These are phyloP conservation scores for Proliferodiscus dingleyae DNA, from an alignment of 2,329 filamentous ascomycete genomes.

Conservation along the genomic window DNA sequence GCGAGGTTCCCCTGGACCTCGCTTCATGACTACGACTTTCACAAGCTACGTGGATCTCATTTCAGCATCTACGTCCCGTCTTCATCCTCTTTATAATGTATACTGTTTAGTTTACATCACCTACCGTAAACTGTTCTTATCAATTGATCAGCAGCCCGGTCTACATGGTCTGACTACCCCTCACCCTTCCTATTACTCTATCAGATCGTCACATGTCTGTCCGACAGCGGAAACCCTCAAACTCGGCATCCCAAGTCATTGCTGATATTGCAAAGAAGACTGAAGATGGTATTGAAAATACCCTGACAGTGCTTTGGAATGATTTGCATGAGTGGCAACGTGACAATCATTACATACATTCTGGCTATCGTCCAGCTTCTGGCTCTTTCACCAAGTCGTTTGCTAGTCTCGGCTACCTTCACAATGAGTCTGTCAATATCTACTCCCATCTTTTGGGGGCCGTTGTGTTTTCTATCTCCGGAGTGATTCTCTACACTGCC, in stretches of 20 bases:
- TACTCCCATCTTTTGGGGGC: constrained; percentile 67
- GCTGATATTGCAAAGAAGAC: constrained; percentile 19
- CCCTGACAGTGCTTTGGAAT: constrained; percentile 43
- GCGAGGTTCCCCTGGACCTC: too few species aligned
- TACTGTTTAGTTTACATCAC: too few species aligned
- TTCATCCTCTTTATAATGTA: too few species aligned
- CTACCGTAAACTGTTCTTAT: too few species aligned
- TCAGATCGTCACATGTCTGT: constrained; percentile 19
- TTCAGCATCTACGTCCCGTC: too few species aligned
- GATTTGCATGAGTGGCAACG: constrained; percentile 49
- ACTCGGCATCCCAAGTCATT: constrained; percentile 16
- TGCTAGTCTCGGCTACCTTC: constrained; percentile 54
- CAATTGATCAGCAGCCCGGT: too few species aligned
- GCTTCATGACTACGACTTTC: too few species aligned
- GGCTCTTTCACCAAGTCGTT: constrained; percentile 56
- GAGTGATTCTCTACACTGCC: constrained; percentile 48
- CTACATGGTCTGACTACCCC: background rate
- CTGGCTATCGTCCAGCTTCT: constrained; percentile 60
- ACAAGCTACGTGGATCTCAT: too few species aligned
- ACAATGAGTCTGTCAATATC: constrained; percentile 64
- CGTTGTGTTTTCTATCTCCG: constrained; percentile 48
- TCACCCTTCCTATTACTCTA: background rate
- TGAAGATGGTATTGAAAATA: constrained; percentile 34
- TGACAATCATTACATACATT: constrained; percentile 66
- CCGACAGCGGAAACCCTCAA: constrained; percentile 25